Evolutionary conservation across 2,329 filamentous ascomycete species (phyloP).

Genomic region (Fusarium hostae): DNA sequence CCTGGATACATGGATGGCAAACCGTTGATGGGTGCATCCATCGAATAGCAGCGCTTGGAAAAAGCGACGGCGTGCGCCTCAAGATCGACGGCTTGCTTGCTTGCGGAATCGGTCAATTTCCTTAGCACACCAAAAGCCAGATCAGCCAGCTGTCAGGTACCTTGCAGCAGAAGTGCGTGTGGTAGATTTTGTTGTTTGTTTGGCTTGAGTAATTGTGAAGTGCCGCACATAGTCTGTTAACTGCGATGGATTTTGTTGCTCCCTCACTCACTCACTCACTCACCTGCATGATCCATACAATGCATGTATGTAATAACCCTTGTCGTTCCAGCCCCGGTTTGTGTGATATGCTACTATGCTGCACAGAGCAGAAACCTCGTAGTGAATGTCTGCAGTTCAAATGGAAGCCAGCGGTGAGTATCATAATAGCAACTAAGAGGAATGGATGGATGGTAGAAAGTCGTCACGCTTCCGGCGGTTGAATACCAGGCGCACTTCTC

Average conservation of each 20-base stretch:
- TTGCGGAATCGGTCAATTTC: constrained; percentile 21
- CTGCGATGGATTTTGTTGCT: not conserved
- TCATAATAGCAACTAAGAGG: not conserved
- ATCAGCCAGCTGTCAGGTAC: constrained; percentile 22
- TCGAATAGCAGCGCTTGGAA: constrained; percentile 23
- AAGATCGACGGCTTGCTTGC: constrained; percentile 28
- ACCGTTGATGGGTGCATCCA: constrained; percentile 27
- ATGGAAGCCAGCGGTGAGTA: constrained; percentile 26
- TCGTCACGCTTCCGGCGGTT: constrained; percentile 13
- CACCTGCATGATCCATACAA: constrained; percentile 3
- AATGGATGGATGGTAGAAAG: constrained; percentile 5
- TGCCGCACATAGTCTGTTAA: not conserved
- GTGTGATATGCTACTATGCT: not conserved
- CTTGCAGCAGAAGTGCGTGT: not conserved
- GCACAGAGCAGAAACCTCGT: not conserved
- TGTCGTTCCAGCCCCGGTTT: not conserved
- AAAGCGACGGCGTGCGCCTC: constrained; percentile 22
- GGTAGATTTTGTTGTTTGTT: not conserved
- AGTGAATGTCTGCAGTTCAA: not conserved
- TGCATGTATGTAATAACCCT: constrained; percentile 16
- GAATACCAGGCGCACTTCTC: constrained; percentile 26
- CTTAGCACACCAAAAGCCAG: not conserved
- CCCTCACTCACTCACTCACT: constrained; percentile 7
- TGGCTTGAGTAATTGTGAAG: not conserved
- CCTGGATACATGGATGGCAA: constrained; percentile 17